phyloP scores from a whole-genome alignment of 1,284 basidiomycete genomes.

The Anthracocystis walkeri region DNA sequence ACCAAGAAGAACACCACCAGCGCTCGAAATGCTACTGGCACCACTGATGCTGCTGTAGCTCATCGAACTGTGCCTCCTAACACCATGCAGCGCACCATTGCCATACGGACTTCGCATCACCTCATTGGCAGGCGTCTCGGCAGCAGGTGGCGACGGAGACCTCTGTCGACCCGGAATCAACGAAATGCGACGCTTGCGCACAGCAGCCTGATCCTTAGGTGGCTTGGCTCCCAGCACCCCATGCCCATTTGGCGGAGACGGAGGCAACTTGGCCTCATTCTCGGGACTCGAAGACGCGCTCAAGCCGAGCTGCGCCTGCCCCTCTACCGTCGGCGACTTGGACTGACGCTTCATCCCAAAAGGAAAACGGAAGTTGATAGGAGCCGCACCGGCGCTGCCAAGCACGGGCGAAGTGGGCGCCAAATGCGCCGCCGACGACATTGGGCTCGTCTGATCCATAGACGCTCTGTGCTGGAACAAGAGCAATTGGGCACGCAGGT shows the following conservation, averaged over 20 bases:
- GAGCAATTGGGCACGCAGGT: constrained; percentile 77
- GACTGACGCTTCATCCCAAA: constrained; percentile 52
- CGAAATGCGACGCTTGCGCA: constrained; percentile 51
- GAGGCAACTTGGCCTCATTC: constrained; percentile 11
- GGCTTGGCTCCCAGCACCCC: constrained; percentile 15
- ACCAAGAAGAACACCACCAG: constrained; percentile 22
- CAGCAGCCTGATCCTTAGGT: constrained; percentile 23
- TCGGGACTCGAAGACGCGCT: constrained; percentile 20
- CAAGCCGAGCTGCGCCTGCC: constrained; percentile 12
- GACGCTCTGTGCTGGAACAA: constrained; percentile 55
- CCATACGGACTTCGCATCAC: constrained; percentile 27
- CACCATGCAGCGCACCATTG: constrained; percentile 22
- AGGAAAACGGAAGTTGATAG: constrained; percentile 53
- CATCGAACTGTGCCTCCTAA: constrained; percentile 48
- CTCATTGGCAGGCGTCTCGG: constrained; percentile 17
- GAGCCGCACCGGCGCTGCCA: constrained; percentile 21
- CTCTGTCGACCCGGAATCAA: constrained; percentile 45
- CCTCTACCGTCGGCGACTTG: constrained; percentile 31
- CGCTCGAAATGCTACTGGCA: constrained; percentile 50
- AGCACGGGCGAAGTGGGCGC: constrained; percentile 22
- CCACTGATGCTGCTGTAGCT: constrained; percentile 55
- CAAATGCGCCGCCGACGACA: constrained; percentile 31
- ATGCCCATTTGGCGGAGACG: constrained; percentile 15
- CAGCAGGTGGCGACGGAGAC: constrained; percentile 33
- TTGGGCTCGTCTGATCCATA: constrained; percentile 41